phyloP scores from a whole-genome alignment of 208 protist species.

The Crithidia fasciculata region DNA sequence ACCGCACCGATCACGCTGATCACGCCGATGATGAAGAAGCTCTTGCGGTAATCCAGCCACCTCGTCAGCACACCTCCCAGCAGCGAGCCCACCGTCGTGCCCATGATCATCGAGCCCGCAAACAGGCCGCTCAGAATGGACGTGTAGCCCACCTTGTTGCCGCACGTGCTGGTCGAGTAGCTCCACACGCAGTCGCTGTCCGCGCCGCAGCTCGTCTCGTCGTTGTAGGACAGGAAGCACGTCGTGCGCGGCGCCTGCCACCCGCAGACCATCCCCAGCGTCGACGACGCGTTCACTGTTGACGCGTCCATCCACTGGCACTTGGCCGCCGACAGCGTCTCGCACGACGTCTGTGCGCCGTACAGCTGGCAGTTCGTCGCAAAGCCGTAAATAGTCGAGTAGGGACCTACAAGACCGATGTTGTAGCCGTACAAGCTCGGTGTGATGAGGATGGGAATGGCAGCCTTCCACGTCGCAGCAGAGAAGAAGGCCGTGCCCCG shows the following conservation, averaged over 20 bases:
- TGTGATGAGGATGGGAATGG: conserved; percentile 33
- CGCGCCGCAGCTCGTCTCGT: conserved; percentile 15
- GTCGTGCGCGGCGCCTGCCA: conserved; percentile 31
- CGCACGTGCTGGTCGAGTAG: conserved; percentile 18
- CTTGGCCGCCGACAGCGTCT: conserved; percentile 21
- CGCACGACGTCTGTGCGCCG: conserved; percentile 16
- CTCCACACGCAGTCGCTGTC: conserved; percentile 34
- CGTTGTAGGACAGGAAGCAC: conserved; percentile 17
- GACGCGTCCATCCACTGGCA: conserved; percentile 26
- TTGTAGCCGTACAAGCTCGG: conserved; percentile 42
- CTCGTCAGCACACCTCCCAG: conserved; percentile 22
- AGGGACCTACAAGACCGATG: conserved; percentile 46
- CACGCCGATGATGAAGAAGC: conserved; percentile 50
- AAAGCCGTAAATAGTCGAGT: conserved; percentile 36
- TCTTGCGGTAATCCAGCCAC: conserved; percentile 36
- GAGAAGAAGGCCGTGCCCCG: not conserved
- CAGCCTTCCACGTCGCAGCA: conserved; percentile 24
- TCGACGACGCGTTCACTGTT: conserved; percentile 4
- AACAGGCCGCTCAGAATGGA: conserved; percentile 38
- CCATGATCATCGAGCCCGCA: conserved; percentile 37
- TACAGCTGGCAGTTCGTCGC: conserved; percentile 48
- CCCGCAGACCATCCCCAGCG: conserved; percentile 17
- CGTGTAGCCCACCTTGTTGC: conserved; percentile 37
- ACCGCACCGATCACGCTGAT: conserved; percentile 31
- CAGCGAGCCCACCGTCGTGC: conserved; percentile 34